Conservation (phyloP, 495 filamentous ascomycete genomes). For the Xylaria scruposa region DNA sequence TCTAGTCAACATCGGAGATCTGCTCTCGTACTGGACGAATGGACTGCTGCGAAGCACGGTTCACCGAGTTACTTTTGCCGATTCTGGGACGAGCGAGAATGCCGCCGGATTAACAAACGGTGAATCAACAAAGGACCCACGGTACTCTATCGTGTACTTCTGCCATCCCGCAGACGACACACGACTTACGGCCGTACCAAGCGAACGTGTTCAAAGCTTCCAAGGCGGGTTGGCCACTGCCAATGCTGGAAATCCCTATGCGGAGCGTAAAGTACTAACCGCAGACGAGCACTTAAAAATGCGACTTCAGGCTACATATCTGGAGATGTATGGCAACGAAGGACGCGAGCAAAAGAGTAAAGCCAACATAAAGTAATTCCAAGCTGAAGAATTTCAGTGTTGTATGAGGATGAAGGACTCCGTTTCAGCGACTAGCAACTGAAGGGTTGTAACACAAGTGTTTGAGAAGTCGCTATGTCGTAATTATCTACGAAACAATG, state of each 20-base stretch:
- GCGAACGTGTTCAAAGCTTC: conserved; percentile 52
- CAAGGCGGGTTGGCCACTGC: conserved; percentile 36
- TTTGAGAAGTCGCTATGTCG: background rate
- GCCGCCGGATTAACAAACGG: conserved; percentile 49
- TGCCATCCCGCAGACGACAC: conserved; percentile 82
- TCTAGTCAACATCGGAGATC: conserved; percentile 89
- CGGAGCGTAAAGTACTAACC: conserved; percentile 69
- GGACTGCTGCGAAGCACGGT: conserved; percentile 84
- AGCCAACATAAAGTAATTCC: background rate
- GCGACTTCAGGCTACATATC: conserved; percentile 77
- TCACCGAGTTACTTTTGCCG: conserved; percentile 84
- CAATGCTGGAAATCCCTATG: conserved; percentile 49
- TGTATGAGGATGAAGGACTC: background rate
- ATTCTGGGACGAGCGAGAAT: conserved; percentile 23
- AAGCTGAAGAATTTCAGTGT: background rate
- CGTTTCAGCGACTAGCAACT: too few species aligned
- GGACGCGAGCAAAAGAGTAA: background rate
- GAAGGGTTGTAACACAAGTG: background rate
- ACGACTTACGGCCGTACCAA: conserved; percentile 77
- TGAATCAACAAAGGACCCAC: conserved; percentile 57
- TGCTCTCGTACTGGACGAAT: conserved; percentile 90
- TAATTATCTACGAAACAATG: background rate
- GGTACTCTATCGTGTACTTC: conserved; percentile 91
- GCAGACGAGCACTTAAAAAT: conserved; percentile 82
- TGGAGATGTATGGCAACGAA: conserved; percentile 44